A percentile compares a stretch with the other conserved stretches of the same genome.
phyloP scores from a whole-genome alignment of 1,284 basidiomycete genomes.

The Fistulinella cinereoalba region DNA sequence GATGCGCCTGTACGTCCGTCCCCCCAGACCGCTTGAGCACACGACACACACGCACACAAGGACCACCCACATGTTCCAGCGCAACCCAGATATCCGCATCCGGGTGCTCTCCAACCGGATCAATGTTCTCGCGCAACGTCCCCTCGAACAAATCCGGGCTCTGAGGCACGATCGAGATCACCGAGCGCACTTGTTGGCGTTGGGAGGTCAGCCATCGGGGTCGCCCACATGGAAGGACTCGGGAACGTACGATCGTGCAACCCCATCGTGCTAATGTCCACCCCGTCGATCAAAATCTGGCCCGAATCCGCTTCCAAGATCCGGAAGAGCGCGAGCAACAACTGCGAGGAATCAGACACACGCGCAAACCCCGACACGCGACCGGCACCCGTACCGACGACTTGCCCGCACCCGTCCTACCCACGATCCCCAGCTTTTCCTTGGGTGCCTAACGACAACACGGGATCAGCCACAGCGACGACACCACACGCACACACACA shows the following conservation, averaged over 20 bases:
- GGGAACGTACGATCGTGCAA: constrained; percentile 66
- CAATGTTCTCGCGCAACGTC: constrained; percentile 81
- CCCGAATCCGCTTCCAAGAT: constrained; percentile 84
- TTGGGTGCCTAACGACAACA: constrained; percentile 51
- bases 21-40: too few species aligned
- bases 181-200: constrained; percentile 53
- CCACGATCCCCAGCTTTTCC: constrained; percentile 85
- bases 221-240: neutral
- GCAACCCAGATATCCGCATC: constrained; percentile 85
- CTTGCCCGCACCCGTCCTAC: constrained; percentile 93
- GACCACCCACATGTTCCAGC: constrained; percentile 59
- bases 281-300: constrained; percentile 77
- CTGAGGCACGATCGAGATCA: constrained; percentile 90
- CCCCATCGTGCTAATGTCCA: constrained; percentile 83
- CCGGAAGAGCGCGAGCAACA: constrained; percentile 68
- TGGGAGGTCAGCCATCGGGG: neutral
- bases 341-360: constrained; percentile 27
- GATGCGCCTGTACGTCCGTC: constrained; percentile 43
- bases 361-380: too few species aligned
- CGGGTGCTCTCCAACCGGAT: constrained; percentile 67
- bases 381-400: constrained; percentile 70
- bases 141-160: constrained; percentile 82
- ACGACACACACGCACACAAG: constrained; percentile 1
- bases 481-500: neutral
- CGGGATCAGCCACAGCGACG: neutral